These are phyloP conservation scores for Cryptococcus hybrid DNA, from an alignment of 1,284 basidiomycete genomes.

Conservation along the genomic window DNA sequence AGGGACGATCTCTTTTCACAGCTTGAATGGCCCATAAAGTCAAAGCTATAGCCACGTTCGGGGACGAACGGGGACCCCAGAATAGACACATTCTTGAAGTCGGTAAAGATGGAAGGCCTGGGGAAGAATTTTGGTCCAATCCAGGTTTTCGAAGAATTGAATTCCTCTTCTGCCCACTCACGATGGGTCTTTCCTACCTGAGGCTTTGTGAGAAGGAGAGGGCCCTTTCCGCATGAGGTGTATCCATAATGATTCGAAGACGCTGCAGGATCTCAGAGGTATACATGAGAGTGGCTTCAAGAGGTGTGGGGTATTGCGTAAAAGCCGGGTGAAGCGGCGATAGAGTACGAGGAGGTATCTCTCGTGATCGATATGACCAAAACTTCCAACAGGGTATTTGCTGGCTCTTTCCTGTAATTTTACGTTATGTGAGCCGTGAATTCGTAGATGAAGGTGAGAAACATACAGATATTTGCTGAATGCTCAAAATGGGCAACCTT, in stretches of 20 bases:
- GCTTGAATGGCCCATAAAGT: conserved; percentile 20
- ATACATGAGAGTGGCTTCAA: conserved; percentile 16
- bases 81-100: conserved; percentile 30
- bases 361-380: conserved; percentile 18
- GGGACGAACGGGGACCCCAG: conserved; percentile 14
- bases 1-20: conserved; percentile 6
- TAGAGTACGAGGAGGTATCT: conserved; percentile 4
- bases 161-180: conserved; percentile 16
- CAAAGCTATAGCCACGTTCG: conserved; percentile 16
- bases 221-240: conserved; percentile 11
- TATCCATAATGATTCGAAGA: conserved; percentile 9
- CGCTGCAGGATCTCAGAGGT: conserved; percentile 14
- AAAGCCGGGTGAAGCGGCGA: conserved; percentile 7
- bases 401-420: not conserved
- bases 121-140: conserved; percentile 24
- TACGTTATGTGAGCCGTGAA: not conserved
- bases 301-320: conserved; percentile 2
- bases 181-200: conserved; percentile 5
- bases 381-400: conserved; percentile 4
- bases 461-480: conserved; percentile 28
- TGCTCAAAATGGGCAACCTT: conserved; percentile 18
- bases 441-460: not conserved
- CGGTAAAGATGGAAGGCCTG: conserved; percentile 26
- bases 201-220: conserved; percentile 7
- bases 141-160: conserved; percentile 10